Base-by-base conservation (phyloP, 75 land plant genomes). In the Pinus albicaulis region DNA sequence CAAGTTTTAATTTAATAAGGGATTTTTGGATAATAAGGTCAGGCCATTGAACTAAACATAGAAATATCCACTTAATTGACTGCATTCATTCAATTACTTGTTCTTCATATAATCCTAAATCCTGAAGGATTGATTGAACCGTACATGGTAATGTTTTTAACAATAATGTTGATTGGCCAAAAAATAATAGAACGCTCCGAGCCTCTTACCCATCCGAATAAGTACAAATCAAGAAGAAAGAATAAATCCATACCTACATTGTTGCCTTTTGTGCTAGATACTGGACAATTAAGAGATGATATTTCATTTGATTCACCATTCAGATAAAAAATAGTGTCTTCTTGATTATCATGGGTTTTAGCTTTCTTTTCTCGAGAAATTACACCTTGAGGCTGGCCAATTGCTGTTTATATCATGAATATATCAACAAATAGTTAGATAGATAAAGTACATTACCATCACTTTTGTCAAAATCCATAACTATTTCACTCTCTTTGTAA, bases 331-430 rank as follows among this genome's bases (percentile, higher is more conserved):
- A 76, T 76, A 0, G 78, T 24, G 56, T 76, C 85, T 38, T 79
- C 80, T 6, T 77, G 76, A 71, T 72, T 81, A 24, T 68, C 82
- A 68, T 90, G 82, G 73, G 77, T 89, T 34, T 93, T 86, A 11
- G 53, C 74, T 59, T 85, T 81, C 24, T 75, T 69, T 76, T 95
- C 93, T 78, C 88, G 87, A 59, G 98, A 89, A 55, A 91, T 77
- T 22, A 89, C 75, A 68, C 89, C 88, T 81, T 91, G 96, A 38
- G 86, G 92, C 60, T 86, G 91, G 31, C 89, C 87, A 57, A 84
- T 66, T 44, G 98, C 98, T 95, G 71, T n/a, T 66, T 66, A 66
- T 68, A 68, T 38, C 20, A 28, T 38, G 3, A n/a, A 68, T 5
- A 11, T 41, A 38, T 38, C 10, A 68, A 41, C 11, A 68, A 41